Evolutionary conservation across 75 land plant genomes (phyloP).

Genomic region (Sequoiadendron giganteum): DNA sequence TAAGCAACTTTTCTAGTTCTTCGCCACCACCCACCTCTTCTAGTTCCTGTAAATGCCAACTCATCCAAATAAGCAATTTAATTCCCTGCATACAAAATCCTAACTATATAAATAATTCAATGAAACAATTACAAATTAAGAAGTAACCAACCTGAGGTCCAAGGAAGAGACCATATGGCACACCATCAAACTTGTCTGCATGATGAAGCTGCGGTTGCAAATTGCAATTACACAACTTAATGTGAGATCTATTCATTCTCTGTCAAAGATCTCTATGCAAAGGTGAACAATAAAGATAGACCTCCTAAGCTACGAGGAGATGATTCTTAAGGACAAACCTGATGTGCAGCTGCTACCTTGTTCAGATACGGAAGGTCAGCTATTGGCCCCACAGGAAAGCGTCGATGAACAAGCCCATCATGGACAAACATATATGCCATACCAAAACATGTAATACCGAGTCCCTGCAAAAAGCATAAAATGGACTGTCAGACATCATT

Average conservation of each 20-base stretch:
- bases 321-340: conserved; percentile 12
- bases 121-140: neutral
- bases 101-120: neutral
- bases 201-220: conserved; percentile 25
- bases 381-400: conserved; percentile 30
- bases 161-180: conserved; percentile 36
- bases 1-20: conserved; percentile 72
- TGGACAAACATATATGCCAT: conserved; percentile 38
- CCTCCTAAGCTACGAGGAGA: neutral
- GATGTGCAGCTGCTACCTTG: conserved; percentile 27
- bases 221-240: neutral
- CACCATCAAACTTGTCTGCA: conserved; percentile 32
- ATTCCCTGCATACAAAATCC: neutral
- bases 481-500: conserved; percentile 3
- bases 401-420: conserved; percentile 23
- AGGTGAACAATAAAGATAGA: neutral
- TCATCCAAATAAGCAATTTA: neutral
- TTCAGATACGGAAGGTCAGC: conserved; percentile 21
- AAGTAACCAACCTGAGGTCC: conserved; percentile 23
- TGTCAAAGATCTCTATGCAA: neutral
- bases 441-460: conserved; percentile 25
- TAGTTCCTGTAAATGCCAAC: conserved; percentile 46
- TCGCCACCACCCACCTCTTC: conserved; percentile 72
- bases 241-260: neutral
- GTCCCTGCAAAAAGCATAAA: conserved; percentile 38